Base-by-base conservation (phyloP, 2,329 filamentous ascomycete species). In the Alternaria sp. region DNA sequence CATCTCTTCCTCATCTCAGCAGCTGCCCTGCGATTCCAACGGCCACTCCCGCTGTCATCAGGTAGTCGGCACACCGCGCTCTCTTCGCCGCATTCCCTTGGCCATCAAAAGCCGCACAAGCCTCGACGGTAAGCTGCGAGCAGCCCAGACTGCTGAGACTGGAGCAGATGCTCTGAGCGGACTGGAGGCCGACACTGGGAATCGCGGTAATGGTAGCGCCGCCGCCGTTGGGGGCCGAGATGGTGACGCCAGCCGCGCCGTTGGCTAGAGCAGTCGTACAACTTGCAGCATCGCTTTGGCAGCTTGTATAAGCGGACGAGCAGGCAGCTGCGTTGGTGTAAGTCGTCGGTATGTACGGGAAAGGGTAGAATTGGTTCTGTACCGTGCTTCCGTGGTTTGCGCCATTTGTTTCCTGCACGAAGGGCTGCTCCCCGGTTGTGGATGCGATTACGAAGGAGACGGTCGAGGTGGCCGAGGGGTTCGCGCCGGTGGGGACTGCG, bases 251-350 rank as follows among this genome's bases (percentile, higher is more conserved):
- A 57, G 84, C 82, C 3, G 80, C 81, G 50, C 79, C 78, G n/a
- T 82, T 84, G 25, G 82, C 84, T 63, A 87, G 78, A 28, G 81
- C 78, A 68, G 71, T 65, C 64, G 77, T 79, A 60, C 78, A 80
- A 66, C 74, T 75, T 64, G 75, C 73, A 75, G 76, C 77, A 77
- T 86, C 82, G 44, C 77, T 80, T 71, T 85, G 81, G 63, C 86
- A 87, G 60, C 79, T 78, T 33, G 83, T 84, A 77, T 86, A 87
- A 75, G 86, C 86, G 51, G 83, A 83, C 26, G 84, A 84, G 75
- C 86, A 88, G 43, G 81, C 80, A 55, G 79, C 82, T 64, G 84
- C 82, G 62, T 86, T 83, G 28, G 78, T 74, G 72, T 87, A 87
- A 61, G 82, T 82, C 3, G 86, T 87, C 15, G 86, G 83, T 55